Conservation (phyloP, 129 eudicot genomes). For the Glebionis coronaria region DNA sequence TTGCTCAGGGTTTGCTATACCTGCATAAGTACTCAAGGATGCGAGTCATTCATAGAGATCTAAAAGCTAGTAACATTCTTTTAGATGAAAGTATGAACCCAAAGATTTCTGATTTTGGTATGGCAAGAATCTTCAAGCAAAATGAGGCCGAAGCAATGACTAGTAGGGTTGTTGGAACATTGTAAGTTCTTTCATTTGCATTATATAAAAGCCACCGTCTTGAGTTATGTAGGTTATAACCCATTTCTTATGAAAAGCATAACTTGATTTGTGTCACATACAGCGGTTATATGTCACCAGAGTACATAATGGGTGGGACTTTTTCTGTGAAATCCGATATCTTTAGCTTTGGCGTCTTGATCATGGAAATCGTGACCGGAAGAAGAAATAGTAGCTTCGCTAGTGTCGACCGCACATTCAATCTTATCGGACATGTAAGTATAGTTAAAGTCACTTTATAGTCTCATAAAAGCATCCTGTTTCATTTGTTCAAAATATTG, state of each 20-base stretch:
- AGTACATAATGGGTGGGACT: constrained; percentile 55
- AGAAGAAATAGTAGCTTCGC: no score
- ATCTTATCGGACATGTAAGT: background rate
- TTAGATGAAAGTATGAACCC: constrained; percentile 40
- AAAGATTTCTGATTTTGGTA: constrained; percentile 58
- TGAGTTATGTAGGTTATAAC: no score
- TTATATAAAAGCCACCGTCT: no score
- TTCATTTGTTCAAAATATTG: no score
- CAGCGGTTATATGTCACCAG: constrained; percentile 64
- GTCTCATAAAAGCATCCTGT: no score
- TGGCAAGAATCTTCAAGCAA: constrained; percentile 34
- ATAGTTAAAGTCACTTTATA: no score
- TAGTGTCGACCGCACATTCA: background rate
- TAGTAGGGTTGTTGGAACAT: no score
- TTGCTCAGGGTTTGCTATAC: constrained; percentile 5
- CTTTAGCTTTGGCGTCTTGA: background rate
- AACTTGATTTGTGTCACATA: background rate
- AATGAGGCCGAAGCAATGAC: no score
- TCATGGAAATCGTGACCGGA: background rate
- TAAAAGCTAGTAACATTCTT: constrained; percentile 47
- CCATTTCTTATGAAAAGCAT: no score
- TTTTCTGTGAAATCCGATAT: constrained; percentile 9
- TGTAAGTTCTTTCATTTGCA: no score
- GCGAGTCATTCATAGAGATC: constrained; percentile 50
- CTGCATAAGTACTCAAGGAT: constrained; percentile 54